Evolutionary conservation across 371 early-diverging fungal species (phyloP).

Genomic region (Syncephalastrum racemosum): DNA sequence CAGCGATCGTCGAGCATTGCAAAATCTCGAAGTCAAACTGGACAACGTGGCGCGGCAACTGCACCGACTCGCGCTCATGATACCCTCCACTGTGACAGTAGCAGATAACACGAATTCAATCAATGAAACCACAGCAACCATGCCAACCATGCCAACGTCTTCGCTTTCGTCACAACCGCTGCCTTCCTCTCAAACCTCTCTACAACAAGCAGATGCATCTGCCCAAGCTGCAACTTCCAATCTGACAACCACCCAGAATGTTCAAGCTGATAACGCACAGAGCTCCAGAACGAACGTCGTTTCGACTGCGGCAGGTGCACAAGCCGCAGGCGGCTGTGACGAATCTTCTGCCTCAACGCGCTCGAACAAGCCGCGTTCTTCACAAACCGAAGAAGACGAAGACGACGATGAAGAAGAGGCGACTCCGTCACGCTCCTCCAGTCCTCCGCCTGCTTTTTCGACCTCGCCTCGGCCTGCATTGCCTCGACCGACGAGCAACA

Average conservation of each 20-base stretch:
- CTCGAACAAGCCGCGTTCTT: not conserved
- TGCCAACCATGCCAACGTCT: not conserved
- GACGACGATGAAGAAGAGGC: not conserved
- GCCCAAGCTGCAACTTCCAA: not conserved
- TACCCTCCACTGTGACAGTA: constrained; percentile 2
- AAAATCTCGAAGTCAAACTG: constrained; percentile 29
- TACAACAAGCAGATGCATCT: no score
- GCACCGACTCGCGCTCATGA: constrained; percentile 4
- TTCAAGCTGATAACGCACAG: not conserved
- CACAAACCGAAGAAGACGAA: not conserved
- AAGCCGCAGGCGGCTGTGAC: not conserved
- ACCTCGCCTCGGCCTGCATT: constrained; percentile 9
- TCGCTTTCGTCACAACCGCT: not conserved
- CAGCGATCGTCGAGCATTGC: constrained; percentile 9
- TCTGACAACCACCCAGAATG: not conserved
- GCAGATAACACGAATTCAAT: not conserved
- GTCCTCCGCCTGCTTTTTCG: constrained; percentile 36
- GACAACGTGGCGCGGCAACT: constrained; percentile 26
- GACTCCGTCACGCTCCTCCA: not conserved
- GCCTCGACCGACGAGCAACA: constrained; percentile 2
- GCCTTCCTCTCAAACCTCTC: not conserved
- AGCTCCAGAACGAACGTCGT: not conserved
- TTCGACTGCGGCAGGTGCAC: no score
- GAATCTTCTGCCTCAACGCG: not conserved
- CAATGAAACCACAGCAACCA: not conserved